Conservation (phyloP, 2,329 filamentous ascomycete species). For the Microsporum ferrugineum region DNA sequence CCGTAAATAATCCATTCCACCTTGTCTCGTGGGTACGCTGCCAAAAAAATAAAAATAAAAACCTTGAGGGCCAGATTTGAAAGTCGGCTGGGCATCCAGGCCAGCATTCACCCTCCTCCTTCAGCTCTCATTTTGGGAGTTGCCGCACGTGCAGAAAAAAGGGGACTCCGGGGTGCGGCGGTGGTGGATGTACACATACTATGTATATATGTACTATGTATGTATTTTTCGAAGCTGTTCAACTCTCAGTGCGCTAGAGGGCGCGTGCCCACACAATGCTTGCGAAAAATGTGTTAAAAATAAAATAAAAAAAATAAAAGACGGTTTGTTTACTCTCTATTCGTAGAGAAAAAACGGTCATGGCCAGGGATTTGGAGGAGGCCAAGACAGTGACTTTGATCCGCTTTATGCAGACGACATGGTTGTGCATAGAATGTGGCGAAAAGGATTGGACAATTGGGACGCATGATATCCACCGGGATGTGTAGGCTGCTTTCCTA, state of each 20-base stretch:
- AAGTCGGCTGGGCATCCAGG: background rate
- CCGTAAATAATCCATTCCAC: background rate
- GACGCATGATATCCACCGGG: background rate
- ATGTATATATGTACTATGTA: background rate
- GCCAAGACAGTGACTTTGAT: background rate
- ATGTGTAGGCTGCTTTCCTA: conserved; percentile 1
- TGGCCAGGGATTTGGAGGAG: background rate
- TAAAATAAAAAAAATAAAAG: background rate
- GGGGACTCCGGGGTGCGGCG: background rate
- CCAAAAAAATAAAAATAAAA: background rate
- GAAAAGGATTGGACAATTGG: conserved; percentile 1
- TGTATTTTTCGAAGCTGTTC: background rate
- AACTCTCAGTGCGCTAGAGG: background rate
- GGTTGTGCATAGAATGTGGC: background rate
- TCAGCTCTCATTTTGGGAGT: background rate
- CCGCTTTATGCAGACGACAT: background rate
- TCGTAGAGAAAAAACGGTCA: background rate
- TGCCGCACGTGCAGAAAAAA: background rate
- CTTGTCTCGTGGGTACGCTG: background rate
- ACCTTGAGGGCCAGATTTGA: background rate
- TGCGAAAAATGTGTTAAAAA: background rate
- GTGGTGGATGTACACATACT: background rate
- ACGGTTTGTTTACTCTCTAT: background rate
- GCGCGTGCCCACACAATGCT: background rate
- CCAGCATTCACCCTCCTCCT: too few species aligned